phyloP scores from a whole-genome alignment of 768 basidiomycete species.

The Trametes coccinea region DNA sequence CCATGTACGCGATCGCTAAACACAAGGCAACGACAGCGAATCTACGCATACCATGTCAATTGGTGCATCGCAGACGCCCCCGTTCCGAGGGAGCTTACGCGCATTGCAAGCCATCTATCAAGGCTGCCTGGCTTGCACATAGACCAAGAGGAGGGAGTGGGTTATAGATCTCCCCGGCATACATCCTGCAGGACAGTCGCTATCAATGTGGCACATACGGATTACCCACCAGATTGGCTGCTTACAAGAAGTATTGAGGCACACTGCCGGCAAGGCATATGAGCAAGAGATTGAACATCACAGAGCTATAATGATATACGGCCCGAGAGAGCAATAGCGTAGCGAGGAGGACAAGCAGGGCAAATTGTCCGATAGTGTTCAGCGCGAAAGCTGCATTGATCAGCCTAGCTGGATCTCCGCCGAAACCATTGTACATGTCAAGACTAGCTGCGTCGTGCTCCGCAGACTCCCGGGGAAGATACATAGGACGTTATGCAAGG shows the following conservation, averaged over 20 bases:
- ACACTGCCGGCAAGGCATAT: slow-evolving; percentile 12
- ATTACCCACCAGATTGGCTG: not conserved
- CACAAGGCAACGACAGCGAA: slow-evolving; percentile 19
- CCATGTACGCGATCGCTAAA: slow-evolving; percentile 20
- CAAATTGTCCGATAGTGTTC: slow-evolving; percentile 19
- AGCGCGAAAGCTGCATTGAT: slow-evolving; percentile 22
- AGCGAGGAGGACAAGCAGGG: slow-evolving; percentile 17
- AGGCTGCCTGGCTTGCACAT: slow-evolving; percentile 12
- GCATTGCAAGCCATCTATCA: not conserved
- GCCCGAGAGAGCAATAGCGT: slow-evolving; percentile 15
- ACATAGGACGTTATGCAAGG: not conserved
- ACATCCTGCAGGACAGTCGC: slow-evolving; percentile 12
- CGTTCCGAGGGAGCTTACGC: not conserved
- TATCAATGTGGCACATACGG: not conserved
- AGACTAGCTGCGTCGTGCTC: not conserved
- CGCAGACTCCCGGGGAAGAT: not conserved
- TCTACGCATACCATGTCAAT: not conserved
- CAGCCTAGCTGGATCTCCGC: slow-evolving; percentile 8
- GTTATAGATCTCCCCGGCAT: slow-evolving; percentile 14
- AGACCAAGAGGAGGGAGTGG: slow-evolving; percentile 11
- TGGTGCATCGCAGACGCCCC: not conserved
- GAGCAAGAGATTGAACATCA: slow-evolving; percentile 20
- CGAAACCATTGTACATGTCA: slow-evolving; percentile 13
- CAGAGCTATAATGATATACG: slow-evolving; percentile 11
- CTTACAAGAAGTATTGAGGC: slow-evolving; percentile 21